phyloP scores from a whole-genome alignment of 352 stramenopile genomes.

The Achlya hypogyna region DNA sequence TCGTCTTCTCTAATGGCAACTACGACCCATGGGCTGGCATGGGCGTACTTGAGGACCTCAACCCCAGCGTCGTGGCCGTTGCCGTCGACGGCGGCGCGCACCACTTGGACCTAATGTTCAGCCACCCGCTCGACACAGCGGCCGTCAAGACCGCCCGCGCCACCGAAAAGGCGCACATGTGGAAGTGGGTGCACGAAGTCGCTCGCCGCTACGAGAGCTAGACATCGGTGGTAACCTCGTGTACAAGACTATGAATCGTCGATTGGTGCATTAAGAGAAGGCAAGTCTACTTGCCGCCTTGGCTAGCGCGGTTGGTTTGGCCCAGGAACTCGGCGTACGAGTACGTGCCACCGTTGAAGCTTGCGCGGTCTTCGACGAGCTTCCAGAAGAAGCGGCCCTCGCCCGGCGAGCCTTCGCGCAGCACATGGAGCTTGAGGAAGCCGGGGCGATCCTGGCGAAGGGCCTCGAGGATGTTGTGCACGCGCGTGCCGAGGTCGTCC shows the following conservation, averaged over 20 bases:
- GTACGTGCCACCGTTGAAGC: conserved; percentile 94
- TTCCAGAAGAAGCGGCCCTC: conserved; percentile 96
- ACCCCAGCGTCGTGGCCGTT: conserved; percentile 33
- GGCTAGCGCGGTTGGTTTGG: conserved; percentile 73
- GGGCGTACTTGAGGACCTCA: conserved; percentile 33
- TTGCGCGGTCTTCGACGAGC: conserved; percentile 97
- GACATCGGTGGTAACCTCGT: neutral
- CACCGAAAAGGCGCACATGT: conserved; percentile 35
- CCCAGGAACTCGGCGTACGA: conserved; percentile 97
- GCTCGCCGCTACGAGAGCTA: neutral
- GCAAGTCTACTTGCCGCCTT: conserved; percentile 24
- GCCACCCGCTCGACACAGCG: conserved; percentile 36
- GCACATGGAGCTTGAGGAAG: conserved; percentile 80
- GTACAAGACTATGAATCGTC: neutral
- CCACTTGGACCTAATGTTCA: conserved; percentile 53
- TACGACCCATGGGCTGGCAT: conserved; percentile 52
- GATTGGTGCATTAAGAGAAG: neutral
- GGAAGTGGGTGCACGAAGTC: conserved; percentile 35
- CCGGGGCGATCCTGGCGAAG: conserved; percentile 84
- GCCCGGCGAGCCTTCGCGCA: conserved; percentile 90
- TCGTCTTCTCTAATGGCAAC: conserved; percentile 59
- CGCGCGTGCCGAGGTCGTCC: conserved; percentile 72
- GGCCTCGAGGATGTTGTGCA: conserved; percentile 81
- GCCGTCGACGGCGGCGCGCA: conserved; percentile 36
- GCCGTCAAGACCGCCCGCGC: conserved; percentile 29